Conservation (phyloP, 108 stramenopile species). For the Mediolabrus comicus region DNA sequence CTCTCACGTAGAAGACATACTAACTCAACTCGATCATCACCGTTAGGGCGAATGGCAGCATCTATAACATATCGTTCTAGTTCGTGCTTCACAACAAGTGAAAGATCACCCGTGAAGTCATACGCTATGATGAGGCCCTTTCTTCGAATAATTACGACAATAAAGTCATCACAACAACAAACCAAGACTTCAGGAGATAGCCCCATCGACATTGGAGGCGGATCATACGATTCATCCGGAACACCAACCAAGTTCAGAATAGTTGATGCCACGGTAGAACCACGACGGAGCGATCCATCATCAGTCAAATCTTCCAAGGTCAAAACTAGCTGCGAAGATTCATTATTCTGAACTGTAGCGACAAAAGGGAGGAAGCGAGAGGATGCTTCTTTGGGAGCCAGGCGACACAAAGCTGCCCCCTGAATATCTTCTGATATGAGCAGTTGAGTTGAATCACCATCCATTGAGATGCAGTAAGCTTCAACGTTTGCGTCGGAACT, state of each 20-base stretch:
- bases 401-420: slow-evolving; percentile 75
- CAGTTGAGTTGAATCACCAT: slow-evolving; percentile 61
- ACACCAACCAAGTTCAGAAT: slow-evolving; percentile 54
- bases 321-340: slow-evolving; percentile 42
- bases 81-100: slow-evolving; percentile 60
- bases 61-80: slow-evolving; percentile 78
- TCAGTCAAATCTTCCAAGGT: slow-evolving; percentile 36
- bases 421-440: slow-evolving; percentile 68
- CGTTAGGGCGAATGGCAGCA: slow-evolving; percentile 73
- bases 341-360: slow-evolving; percentile 40
- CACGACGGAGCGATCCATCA: slow-evolving; percentile 40
- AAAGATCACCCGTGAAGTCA: slow-evolving; percentile 60
- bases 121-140: slow-evolving; percentile 72
- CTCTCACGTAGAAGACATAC: slow-evolving; percentile 68
- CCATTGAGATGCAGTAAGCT: slow-evolving; percentile 78
- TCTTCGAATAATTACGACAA: slow-evolving; percentile 69
- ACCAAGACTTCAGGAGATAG: slow-evolving; percentile 70
- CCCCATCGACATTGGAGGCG: slow-evolving; percentile 86
- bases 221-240: slow-evolving; percentile 37
- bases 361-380: slow-evolving; percentile 66
- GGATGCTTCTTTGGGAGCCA: slow-evolving; percentile 29
- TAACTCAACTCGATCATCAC: slow-evolving; percentile 69
- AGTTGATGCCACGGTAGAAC: slow-evolving; percentile 50
- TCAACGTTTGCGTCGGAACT: slow-evolving; percentile 61
- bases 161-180: slow-evolving; percentile 63